Percentiles rank a stretch among this genome's conserved stretches.
Conservation (phyloP, 2,329 filamentous ascomycete species). For the Camptophora hylomeconis region DNA sequence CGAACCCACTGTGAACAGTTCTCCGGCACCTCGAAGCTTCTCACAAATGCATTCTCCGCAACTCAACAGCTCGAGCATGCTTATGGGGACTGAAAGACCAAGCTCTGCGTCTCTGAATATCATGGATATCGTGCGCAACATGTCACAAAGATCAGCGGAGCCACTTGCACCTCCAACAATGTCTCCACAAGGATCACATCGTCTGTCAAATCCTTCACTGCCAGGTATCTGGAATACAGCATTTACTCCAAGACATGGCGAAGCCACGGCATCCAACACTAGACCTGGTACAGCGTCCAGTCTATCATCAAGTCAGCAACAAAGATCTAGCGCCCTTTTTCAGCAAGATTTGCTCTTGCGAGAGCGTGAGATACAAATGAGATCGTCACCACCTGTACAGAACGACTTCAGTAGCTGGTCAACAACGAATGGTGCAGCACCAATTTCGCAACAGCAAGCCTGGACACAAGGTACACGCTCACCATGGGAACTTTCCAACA, state of each 20-base stretch:
- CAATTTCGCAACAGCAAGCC: too few species aligned
- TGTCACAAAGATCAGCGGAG: slow-evolving; percentile 9
- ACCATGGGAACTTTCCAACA: too few species aligned
- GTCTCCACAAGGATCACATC: slow-evolving; percentile 3
- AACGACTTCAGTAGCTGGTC: too few species aligned
- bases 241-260: slow-evolving; percentile 30
- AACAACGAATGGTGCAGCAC: too few species aligned
- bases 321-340: slow-evolving; percentile 4
- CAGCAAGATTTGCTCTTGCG: slow-evolving; percentile 2
- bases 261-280: too few species aligned
- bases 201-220: slow-evolving; percentile 16
- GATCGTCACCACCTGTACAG: slow-evolving; percentile 9
- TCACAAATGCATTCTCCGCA: too few species aligned
- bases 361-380: slow-evolving; percentile 7
- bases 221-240: slow-evolving; percentile 33
- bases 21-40: too few species aligned
- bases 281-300: too few species aligned
- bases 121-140: slow-evolving; percentile 11
- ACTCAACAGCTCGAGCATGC: slow-evolving; percentile 2
- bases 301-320: slow-evolving; percentile 6
- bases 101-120: slow-evolving; percentile 1
- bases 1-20: slow-evolving; percentile 26
- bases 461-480: too few species aligned
- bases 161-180: slow-evolving; percentile 4
- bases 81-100: slow-evolving; percentile 1